Conservation (phyloP, 2,329 filamentous ascomycete genomes). For the Penicillium hesseltinei region DNA sequence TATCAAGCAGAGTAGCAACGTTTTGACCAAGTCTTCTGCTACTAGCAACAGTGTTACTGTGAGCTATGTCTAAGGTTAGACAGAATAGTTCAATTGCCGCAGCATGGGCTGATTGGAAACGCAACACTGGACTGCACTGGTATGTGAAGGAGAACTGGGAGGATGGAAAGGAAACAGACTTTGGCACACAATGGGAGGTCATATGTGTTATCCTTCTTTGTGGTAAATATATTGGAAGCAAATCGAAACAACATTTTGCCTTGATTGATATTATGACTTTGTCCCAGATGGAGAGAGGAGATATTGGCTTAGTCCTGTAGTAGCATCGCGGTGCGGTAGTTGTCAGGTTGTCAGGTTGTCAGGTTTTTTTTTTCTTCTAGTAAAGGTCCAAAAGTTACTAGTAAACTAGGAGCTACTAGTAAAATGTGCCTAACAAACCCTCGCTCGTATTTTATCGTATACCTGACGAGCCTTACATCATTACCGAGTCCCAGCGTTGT, state of each 20-base stretch:
- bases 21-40: conserved; percentile 31
- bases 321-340: too few species aligned
- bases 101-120: not conserved
- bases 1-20: conserved; percentile 40
- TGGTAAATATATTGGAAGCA: not conserved
- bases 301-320: not conserved
- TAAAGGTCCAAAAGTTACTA: too few species aligned
- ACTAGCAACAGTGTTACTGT: not conserved
- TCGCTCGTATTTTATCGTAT: too few species aligned
- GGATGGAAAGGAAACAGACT: not conserved
- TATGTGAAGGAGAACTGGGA: not conserved
- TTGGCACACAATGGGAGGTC: not conserved
- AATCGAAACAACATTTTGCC: not conserved
- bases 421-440: too few species aligned
- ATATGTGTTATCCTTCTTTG: not conserved
- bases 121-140: not conserved
- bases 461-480: too few species aligned
- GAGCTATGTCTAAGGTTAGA: not conserved
- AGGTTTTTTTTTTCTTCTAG: too few species aligned
- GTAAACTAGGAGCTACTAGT: too few species aligned
- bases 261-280: not conserved
- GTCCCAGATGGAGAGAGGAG: not conserved
- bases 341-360: too few species aligned
- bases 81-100: too few species aligned
- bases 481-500: too few species aligned